These are phyloP conservation scores for Starmerella sp. DNA, from an alignment of 805 yeast genomes.

Conservation along the genomic window DNA sequence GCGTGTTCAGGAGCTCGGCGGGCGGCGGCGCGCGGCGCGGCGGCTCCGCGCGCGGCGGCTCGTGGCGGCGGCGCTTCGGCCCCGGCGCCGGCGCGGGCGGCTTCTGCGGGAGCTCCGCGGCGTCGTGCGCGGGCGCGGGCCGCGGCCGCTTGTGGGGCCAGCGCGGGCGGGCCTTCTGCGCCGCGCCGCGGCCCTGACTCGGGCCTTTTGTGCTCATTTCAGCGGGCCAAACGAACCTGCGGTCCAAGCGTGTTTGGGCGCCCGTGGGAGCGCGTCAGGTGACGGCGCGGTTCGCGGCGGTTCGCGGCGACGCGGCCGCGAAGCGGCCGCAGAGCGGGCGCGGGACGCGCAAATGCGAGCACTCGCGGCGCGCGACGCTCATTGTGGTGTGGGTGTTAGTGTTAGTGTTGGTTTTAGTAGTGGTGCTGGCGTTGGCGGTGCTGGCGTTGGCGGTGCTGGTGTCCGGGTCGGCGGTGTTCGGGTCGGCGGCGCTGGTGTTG, in stretches of 20 bases:
- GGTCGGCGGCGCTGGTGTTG: too few relatives aligned
- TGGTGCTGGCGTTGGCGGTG: too few relatives aligned
- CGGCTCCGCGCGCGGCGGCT: too few relatives aligned
- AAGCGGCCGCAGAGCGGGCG: too few relatives aligned
- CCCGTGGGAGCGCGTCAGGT: background rate
- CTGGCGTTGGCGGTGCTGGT: too few relatives aligned
- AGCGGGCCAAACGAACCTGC: background rate
- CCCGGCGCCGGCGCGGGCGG: background rate
- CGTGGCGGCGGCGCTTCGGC: too few relatives aligned
- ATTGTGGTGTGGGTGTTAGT: too few relatives aligned
- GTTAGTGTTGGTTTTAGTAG: too few relatives aligned
- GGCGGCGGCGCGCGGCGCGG: too few relatives aligned
- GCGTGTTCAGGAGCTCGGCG: background rate
- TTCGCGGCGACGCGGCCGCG: background rate
- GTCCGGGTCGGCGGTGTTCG: too few relatives aligned
- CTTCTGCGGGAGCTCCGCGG: background rate
- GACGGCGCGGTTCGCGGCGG: background rate
- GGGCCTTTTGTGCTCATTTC: background rate
- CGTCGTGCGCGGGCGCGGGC: background rate
- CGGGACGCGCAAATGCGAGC: too few relatives aligned
- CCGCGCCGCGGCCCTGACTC: constrained; percentile 1
- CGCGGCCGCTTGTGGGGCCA: background rate
- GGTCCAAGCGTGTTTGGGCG: background rate
- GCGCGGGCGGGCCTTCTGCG: background rate
- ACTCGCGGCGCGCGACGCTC: too few relatives aligned